Percentiles rank a stretch among this genome's conserved stretches.
Evolutionary conservation across 768 basidiomycete genomes (phyloP).

Genomic region (Podaxis sp.): DNA sequence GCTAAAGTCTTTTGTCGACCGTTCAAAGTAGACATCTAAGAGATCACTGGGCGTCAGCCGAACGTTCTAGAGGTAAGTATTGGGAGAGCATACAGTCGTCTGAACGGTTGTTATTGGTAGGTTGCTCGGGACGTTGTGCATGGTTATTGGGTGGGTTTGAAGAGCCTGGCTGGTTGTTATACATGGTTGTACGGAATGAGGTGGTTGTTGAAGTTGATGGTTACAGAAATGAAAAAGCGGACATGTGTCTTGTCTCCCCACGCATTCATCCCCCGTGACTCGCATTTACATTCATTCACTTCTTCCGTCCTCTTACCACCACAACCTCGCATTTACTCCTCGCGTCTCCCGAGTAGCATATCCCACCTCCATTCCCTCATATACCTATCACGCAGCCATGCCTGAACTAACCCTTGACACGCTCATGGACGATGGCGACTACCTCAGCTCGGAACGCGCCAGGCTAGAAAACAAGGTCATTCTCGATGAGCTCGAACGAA

Average conservation of each 20-base stretch:
- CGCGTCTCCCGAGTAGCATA: neutral
- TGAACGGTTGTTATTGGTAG: conserved; percentile 36
- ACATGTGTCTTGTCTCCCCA: conserved; percentile 22
- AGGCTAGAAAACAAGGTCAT: conserved; percentile 82
- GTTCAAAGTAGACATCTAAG: conserved; percentile 95
- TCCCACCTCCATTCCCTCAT: neutral
- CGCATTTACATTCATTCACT: neutral
- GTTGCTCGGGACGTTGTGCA: conserved; percentile 35
- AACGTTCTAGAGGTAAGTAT: neutral
- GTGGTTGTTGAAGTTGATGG: conserved; percentile 3
- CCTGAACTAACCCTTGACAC: conserved; percentile 75
- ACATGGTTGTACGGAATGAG: conserved; percentile 25
- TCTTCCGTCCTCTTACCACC: neutral
- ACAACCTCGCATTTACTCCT: neutral
- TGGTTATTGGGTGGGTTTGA: conserved; percentile 27
- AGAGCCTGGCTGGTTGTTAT: conserved; percentile 34
- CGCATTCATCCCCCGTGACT: conserved; percentile 14
- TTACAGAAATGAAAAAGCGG: conserved; percentile 9
- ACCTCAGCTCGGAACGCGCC: conserved; percentile 71
- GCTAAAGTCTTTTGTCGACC: conserved; percentile 78
- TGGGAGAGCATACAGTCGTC: conserved; percentile 41
- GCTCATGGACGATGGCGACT: conserved; percentile 77
- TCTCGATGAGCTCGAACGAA: conserved; percentile 94
- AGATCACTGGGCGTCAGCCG: conserved; percentile 16
- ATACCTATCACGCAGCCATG: conserved; percentile 38